Base-by-base conservation (phyloP, 148 eudicot species). In the Persicaria maculosa region DNA sequence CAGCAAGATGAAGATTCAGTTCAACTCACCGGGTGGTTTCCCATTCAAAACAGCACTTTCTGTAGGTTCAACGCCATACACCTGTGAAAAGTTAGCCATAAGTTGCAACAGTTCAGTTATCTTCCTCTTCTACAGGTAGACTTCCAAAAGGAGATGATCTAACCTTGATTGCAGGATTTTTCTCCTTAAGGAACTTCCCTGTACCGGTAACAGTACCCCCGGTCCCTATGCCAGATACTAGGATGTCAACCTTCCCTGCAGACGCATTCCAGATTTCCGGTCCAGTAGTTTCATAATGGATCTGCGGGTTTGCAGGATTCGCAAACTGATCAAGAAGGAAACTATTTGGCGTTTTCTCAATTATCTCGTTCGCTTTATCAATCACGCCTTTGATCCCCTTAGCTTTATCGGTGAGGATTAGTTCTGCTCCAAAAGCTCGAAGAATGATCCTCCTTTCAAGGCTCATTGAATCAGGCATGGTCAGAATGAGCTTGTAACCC, bases 251-350 rank as follows among this genome's bases (percentile, higher is more conserved):
- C 84, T 88, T 79, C 59, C 92, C 93, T 75, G 78, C 72, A 17
- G 91, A 83, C 8, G 79, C 89, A 50, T 82, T 90, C 98, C 98
- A 94, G 48, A 94, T 87, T 82, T 91, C 98, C 43, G 97, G 98
- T 55, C 98, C 98, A 25, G 96, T 91, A 43, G 93, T 90, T 68
- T 88, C 93, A 77, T 80, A 91, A 79, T 88, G 97, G 74, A 83
- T 76, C 98, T 82, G 79, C 12, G 91, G 93, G 70, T 91, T 93
- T 43, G 94, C 92, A 76, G 88, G 88, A 76, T 91, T 91, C 77
- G 83, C 91, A 67, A 88, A 85, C 72, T 93, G 98, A 22, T 76
- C 78, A 17, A 93, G 55, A 45, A 79, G 84, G 72, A 80, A 88
- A 7, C 85, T 80, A 7, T 83, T 82, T 54, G 97, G 91, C 43